Evolutionary conservation across 2,329 filamentous ascomycete genomes (phyloP).

Genomic region (Pestalotiopsis fici): DNA sequence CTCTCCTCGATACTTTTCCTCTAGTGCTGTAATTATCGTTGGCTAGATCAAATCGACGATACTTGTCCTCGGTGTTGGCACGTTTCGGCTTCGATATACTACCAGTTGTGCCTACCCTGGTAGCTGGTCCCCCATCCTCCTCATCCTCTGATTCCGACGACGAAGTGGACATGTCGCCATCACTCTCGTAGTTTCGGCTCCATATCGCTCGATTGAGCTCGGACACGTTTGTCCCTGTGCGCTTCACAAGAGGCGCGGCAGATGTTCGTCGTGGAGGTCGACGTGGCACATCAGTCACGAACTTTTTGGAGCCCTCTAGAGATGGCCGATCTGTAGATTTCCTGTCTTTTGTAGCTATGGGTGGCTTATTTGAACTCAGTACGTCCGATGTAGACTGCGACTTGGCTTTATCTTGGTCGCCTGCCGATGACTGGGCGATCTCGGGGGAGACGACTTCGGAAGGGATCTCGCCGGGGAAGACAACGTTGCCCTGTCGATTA

Average conservation of each 20-base stretch:
- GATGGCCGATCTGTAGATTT: constrained; percentile 13
- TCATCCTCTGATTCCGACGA: constrained; percentile 21
- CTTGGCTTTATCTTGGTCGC: constrained; percentile 14
- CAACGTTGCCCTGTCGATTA: constrained; percentile 21
- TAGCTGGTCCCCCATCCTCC: constrained; percentile 10
- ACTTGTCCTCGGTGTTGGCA: constrained; percentile 31
- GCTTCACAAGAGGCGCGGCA: constrained; percentile 16
- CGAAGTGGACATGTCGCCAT: constrained; percentile 18
- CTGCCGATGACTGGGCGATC: constrained; percentile 6
- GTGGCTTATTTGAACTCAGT: not conserved
- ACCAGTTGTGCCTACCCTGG: constrained; percentile 9
- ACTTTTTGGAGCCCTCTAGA: constrained; percentile 14
- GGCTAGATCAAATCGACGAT: constrained; percentile 58
- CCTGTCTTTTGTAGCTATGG: not conserved
- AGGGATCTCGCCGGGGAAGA: constrained; percentile 23
- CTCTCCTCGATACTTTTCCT: constrained; percentile 65
- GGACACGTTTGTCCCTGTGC: constrained; percentile 22
- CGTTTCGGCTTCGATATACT: constrained; percentile 11
- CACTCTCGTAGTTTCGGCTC: constrained; percentile 3
- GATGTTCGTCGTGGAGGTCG: constrained; percentile 11
- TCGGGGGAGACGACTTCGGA: constrained; percentile 21
- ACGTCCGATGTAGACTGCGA: constrained; percentile 13
- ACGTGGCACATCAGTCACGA: constrained; percentile 19
- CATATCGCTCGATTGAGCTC: constrained; percentile 15
- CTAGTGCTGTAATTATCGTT: constrained; percentile 67